These are phyloP conservation scores for Pisolithus orientalis DNA, from an alignment of 768 basidiomycete genomes.

Conservation along the genomic window DNA sequence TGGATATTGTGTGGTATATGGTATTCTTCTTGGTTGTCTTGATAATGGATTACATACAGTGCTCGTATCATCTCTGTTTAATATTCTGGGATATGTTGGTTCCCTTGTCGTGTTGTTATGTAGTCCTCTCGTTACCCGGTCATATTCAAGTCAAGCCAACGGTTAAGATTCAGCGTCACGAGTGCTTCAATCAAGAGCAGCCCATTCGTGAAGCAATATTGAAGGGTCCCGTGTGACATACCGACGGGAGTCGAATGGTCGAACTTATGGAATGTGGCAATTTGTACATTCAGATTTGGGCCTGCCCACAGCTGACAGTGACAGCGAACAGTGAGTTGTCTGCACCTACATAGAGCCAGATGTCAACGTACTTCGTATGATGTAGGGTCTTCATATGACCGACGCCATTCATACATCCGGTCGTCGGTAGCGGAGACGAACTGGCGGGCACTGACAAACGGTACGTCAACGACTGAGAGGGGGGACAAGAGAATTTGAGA, in stretches of 20 bases:
- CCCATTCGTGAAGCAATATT: constrained; percentile 59
- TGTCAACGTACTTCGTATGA: constrained; percentile 55
- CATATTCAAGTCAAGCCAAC: constrained; percentile 59
- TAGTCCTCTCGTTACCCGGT: constrained; percentile 8
- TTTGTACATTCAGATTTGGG: constrained; percentile 37
- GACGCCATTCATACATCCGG: constrained; percentile 61
- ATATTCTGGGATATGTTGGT: constrained; percentile 25
- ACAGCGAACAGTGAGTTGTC: not conserved
- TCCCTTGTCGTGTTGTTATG: constrained; percentile 12
- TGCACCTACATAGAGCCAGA: not conserved
- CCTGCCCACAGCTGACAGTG: constrained; percentile 40
- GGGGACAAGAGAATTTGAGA: constrained; percentile 8
- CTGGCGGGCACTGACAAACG: constrained; percentile 45
- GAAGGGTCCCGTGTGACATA: constrained; percentile 54
- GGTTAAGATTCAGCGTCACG: constrained; percentile 62
- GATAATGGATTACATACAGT: constrained; percentile 14
- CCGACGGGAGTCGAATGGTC: constrained; percentile 52
- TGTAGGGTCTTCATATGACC: constrained; percentile 37
- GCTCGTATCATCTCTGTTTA: constrained; percentile 10
- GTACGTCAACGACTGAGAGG: constrained; percentile 5
- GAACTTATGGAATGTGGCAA: constrained; percentile 55
- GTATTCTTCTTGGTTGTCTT: constrained; percentile 10
- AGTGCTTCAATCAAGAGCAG: constrained; percentile 56
- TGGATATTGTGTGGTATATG: constrained; percentile 8
- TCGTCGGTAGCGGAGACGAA: constrained; percentile 51